Base-by-base conservation (phyloP, 768 basidiomycete genomes). In the Serendipita sp. region DNA sequence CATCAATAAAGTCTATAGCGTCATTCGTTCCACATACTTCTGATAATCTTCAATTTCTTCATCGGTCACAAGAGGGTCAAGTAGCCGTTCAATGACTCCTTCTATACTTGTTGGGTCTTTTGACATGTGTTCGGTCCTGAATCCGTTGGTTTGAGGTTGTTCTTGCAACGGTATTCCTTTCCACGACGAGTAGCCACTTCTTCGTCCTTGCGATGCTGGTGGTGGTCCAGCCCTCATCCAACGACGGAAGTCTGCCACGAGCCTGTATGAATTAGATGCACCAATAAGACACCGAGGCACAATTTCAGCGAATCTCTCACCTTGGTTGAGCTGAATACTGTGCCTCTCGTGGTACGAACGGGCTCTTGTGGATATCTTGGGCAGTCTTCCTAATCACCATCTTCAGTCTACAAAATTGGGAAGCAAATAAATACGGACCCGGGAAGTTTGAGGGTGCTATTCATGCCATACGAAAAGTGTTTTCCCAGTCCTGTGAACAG, bases 401-500 rank as follows among this genome's bases (percentile, higher is more conserved):
- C 44, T 13, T 13, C 44, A 18, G 13, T 18, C 18, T 13, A 13
- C 44, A 8, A 50, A 18, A 8, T 8, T n/a, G 48, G n/a, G 40
- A 40, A 40, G 5, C 0, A 43, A 63, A 16, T 3, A 16, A 37
- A 66, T 36, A 64, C 85, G 62, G 67, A 87, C 90, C 87, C 88
- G 34, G 88, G 87, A 1, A 91, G 77, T 71, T 88, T 90, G 58
- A 87, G 73, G 3, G 89, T 91, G 68, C 86, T 88, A 66, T 91
- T 91, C 86, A 94, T 92, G n/a, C 84, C 86, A 74, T 85, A 93
- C 10, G 88, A 89, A 74, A 93, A 93, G 70, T 92, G 91, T 70
- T 91, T 88, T 16, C 85, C 87, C 62, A 94, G 74, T 3, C 85
- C 84, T 0, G 92, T 94, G 74, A 91, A 91, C 60, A 91, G 71